These are phyloP conservation scores for Flaveria brownii DNA, from an alignment of 129 eudicot genomes.

Conservation along the genomic window DNA sequence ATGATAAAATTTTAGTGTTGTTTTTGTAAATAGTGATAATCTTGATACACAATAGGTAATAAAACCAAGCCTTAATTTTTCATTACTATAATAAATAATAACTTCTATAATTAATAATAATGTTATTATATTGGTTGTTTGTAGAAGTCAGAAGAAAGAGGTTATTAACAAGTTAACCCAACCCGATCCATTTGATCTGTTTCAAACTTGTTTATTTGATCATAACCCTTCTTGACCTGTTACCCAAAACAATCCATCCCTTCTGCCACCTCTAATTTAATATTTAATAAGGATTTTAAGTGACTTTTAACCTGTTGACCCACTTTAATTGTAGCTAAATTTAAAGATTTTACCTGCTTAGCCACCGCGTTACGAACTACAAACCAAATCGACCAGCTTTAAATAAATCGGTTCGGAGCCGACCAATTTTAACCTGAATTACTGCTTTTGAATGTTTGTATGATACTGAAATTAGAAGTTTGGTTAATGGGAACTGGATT, in stretches of 20 bases:
- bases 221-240: background rate
- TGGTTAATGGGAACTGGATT: background rate
- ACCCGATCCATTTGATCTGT: background rate
- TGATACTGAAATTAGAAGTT: conserved; percentile 3
- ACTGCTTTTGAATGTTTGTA: background rate
- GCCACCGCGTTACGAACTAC: background rate
- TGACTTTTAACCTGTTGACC: background rate
- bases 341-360: background rate
- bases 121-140: background rate
- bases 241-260: background rate
- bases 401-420: background rate
- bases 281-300: background rate
- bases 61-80: no score
- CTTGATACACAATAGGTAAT: background rate
- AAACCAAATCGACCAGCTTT: background rate
- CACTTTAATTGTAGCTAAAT: background rate
- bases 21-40: background rate
- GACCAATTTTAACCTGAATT: background rate
- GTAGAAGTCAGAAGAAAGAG: background rate
- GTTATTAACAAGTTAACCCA: background rate
- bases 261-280: background rate
- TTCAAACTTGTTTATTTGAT: background rate
- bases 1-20: background rate
- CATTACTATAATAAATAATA: background rate
- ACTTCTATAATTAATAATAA: background rate